Evolutionary conservation across 1,284 basidiomycete species (phyloP), one percentile per base, ranked within the genome.

Genomic region (Sphagnurus paluster): DNA sequence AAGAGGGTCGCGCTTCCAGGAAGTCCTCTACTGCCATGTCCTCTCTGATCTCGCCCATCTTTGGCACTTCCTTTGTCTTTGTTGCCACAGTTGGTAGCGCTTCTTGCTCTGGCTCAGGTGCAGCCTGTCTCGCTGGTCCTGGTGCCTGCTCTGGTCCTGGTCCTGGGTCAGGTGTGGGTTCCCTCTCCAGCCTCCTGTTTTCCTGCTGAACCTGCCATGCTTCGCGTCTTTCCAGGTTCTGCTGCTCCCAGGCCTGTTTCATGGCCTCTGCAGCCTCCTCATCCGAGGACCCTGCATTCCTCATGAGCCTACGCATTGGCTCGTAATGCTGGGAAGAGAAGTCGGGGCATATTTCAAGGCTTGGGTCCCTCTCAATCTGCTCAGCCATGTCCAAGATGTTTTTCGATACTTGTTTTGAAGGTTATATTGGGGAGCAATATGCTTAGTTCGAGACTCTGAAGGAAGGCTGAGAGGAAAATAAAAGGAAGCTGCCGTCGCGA

Each of bases 1-100:
- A 37, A 0, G 54, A 58, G 0, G 55, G 54, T 5, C 44, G 28
- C 0, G 23, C 33, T 0, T 29, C 39, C 14, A 25, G n/a, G 4
- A 5, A 8, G 17, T 19, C 23, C 10, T 8, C 8, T 10, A n/a
- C 35, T 20, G 35, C 16, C 17, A 16, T 10, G 10, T n/a, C n/a
- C 14, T 14, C 20, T 37, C 20, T 10, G 4, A 2, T 2, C 10
- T 16, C 16, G 38, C 38, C 19, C 14, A 16, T 2, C 24, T 14
- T 13, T 8, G 8, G 11, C n/a, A 14, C 24, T 28, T 25, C n/a
- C 32, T 34, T 19, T n/a, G 4, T 17, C n/a, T 17, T 6, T 7
- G 32, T 6, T 16, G 32, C 32, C 5, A 6, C 32, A n/a, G 4
- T 34, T 19, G 16, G 14, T 19, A 16, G n/a, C n/a, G 6, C n/a